phyloP scores from a whole-genome alignment of 2,329 filamentous ascomycete species.

The Apiospora arundinis region DNA sequence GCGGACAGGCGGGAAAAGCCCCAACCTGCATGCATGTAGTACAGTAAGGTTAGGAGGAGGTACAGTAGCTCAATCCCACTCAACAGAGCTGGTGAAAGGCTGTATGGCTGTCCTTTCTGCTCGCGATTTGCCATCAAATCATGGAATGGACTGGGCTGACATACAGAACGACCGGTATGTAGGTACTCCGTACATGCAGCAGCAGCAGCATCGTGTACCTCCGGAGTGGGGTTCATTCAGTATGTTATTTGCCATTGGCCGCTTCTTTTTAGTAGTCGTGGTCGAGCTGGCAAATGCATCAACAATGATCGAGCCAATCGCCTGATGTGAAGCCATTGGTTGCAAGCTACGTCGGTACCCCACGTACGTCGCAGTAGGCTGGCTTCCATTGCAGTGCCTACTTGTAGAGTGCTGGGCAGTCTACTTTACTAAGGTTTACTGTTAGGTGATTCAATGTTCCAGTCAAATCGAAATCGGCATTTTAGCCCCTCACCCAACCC shows the following conservation, averaged over 20 bases:
- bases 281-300: neutral
- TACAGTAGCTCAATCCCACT: neutral
- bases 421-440: constrained; percentile 13
- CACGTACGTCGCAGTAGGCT: neutral
- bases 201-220: neutral
- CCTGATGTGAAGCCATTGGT: constrained; percentile 16
- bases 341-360: neutral
- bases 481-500: constrained; percentile 18
- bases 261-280: neutral
- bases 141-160: too few species aligned
- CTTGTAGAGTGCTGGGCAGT: too few species aligned
- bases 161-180: neutral
- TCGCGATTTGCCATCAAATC: neutral
- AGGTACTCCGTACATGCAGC: neutral
- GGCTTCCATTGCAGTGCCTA: too few species aligned
- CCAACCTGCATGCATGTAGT: neutral
- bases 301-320: neutral
- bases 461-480: constrained; percentile 15
- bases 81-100: neutral
- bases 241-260: neutral
- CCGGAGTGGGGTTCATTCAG: neutral
- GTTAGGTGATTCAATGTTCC: constrained; percentile 18
- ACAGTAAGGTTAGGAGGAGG: neutral
- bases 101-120: neutral
- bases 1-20: neutral